Conservation (phyloP, 495 filamentous ascomycete species). For the Aspergillus mulundensis region DNA sequence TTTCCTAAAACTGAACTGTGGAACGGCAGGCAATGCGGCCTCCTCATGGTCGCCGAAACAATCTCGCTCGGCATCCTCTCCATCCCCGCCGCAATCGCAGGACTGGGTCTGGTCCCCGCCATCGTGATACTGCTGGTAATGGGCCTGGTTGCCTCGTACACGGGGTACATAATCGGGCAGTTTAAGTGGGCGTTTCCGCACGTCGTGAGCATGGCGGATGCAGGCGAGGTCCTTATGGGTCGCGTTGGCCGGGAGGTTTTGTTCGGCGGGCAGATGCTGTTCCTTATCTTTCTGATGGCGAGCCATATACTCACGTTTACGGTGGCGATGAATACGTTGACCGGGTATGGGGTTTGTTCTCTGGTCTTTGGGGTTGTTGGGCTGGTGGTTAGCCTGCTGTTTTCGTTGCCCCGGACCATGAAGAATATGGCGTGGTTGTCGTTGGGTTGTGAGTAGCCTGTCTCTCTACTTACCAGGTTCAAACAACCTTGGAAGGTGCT, state of each 20-base stretch:
- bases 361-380: conserved; percentile 67
- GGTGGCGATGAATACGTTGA: conserved; percentile 70
- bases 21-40: conserved; percentile 37
- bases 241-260: conserved; percentile 60
- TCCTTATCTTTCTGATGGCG: conserved; percentile 72
- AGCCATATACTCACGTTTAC: conserved; percentile 74
- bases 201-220: conserved; percentile 69
- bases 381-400: conserved; percentile 57
- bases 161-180: conserved; percentile 72
- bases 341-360: conserved; percentile 62
- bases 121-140: conserved; percentile 61
- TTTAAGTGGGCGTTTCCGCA: conserved; percentile 69
- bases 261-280: conserved; percentile 57
- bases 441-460: background rate
- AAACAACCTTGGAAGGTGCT: too few relatives aligned
- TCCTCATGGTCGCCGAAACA: conserved; percentile 65
- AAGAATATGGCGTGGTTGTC: conserved; percentile 60
- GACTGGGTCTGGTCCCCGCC: conserved; percentile 57
- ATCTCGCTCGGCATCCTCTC: conserved; percentile 67
- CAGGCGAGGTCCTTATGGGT: conserved; percentile 61
- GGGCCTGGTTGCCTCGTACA: conserved; percentile 69
- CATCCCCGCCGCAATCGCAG: conserved; percentile 60
- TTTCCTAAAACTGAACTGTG: background rate
- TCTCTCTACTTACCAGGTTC: too few relatives aligned
- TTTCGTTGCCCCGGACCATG: conserved; percentile 64